Evolutionary conservation across 2,329 filamentous ascomycete genomes (phyloP).

Genomic region (Epichloe sibirici): DNA sequence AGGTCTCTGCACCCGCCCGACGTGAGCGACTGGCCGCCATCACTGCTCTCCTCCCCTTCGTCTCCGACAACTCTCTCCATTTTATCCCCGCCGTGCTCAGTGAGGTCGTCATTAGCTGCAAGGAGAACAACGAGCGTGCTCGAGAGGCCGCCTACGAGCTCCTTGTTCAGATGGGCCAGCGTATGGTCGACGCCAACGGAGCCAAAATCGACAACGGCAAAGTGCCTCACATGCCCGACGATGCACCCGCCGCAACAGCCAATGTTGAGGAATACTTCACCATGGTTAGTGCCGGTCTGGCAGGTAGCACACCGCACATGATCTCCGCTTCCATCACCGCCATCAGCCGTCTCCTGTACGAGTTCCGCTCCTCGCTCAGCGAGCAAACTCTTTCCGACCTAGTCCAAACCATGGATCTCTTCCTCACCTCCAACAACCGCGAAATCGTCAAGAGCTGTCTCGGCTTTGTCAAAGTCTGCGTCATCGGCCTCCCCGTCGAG

Average conservation of each 20-base stretch:
- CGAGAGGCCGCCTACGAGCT: constrained; percentile 82
- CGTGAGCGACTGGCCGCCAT: constrained; percentile 80
- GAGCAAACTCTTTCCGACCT: constrained; percentile 65
- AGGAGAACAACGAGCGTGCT: constrained; percentile 94
- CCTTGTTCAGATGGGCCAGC: constrained; percentile 76
- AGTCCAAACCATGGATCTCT: constrained; percentile 90
- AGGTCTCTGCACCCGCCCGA: constrained; percentile 74
- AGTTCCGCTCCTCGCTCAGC: constrained; percentile 65
- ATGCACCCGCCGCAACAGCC: constrained; percentile 65
- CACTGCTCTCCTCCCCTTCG: constrained; percentile 63
- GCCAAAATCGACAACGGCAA: constrained; percentile 73
- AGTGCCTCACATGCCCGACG: constrained; percentile 72
- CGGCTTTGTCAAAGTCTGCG: constrained; percentile 92
- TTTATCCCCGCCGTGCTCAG: constrained; percentile 88
- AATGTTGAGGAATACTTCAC: constrained; percentile 93
- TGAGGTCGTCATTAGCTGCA: constrained; percentile 91
- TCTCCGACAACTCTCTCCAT: constrained; percentile 68
- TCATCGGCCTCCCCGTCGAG: constrained; percentile 70
- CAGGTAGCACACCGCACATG: constrained; percentile 90
- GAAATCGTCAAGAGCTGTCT: constrained; percentile 93
- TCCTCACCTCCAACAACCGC: constrained; percentile 89
- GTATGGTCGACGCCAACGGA: constrained; percentile 54
- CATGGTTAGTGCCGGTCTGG: constrained; percentile 93
- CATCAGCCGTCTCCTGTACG: constrained; percentile 82
- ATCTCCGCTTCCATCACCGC: constrained; percentile 95